Conservation (phyloP, 352 stramenopile species). For the Phytophthora citricola region DNA sequence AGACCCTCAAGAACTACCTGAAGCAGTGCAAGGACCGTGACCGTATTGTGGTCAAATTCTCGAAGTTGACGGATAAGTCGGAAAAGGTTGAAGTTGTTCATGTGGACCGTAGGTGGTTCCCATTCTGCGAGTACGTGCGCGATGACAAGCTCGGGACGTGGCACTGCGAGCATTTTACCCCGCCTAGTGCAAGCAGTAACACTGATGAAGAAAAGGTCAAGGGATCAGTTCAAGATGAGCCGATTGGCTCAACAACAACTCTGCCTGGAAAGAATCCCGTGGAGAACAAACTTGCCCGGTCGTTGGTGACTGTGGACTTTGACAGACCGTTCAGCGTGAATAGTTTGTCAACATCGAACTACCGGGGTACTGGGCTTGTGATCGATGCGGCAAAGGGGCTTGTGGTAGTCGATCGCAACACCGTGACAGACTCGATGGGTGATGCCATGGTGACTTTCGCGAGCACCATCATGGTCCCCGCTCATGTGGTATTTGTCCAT, state of each 20-base stretch:
- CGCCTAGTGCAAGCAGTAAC: conserved; percentile 6
- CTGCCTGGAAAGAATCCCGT: conserved; percentile 84
- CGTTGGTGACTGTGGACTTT: conserved; percentile 87
- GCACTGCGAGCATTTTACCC: conserved; percentile 75
- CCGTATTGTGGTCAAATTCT: conserved; percentile 88
- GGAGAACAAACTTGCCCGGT: conserved; percentile 84
- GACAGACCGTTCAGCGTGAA: conserved; percentile 89
- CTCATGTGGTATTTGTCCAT: conserved; percentile 91
- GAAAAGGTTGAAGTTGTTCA: conserved; percentile 88
- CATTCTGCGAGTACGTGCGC: conserved; percentile 82
- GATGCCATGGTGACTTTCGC: conserved; percentile 92
- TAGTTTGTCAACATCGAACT: conserved; percentile 86
- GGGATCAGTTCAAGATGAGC: conserved; percentile 23
- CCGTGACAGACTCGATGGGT: conserved; percentile 88
- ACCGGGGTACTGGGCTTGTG: conserved; percentile 88
- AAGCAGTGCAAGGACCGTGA: conserved; percentile 78
- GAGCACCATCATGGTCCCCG: conserved; percentile 89
- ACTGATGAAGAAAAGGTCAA: conserved; percentile 8
- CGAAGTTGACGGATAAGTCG: conserved; percentile 73
- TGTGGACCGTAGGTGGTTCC: conserved; percentile 93
- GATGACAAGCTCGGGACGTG: conserved; percentile 83
- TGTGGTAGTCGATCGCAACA: conserved; percentile 93
- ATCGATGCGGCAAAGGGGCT: conserved; percentile 88
- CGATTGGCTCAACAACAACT: conserved; percentile 80
- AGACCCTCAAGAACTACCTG: conserved; percentile 84